Conservation (phyloP, 139 green algal genomes). For the Zygnema cylindricum region DNA sequence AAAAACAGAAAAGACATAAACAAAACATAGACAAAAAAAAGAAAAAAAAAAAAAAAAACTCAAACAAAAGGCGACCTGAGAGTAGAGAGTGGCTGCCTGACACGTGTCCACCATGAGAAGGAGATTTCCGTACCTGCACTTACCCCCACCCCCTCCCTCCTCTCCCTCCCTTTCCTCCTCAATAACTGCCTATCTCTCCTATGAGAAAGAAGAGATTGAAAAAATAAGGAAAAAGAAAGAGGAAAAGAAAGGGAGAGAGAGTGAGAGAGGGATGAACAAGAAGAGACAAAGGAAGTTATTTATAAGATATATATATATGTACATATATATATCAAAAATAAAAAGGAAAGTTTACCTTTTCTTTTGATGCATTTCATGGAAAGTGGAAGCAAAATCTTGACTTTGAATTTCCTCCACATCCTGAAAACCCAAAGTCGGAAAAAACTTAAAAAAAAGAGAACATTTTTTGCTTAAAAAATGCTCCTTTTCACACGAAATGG, state of each 20-base stretch:
- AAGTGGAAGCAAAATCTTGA: slow-evolving; percentile 66
- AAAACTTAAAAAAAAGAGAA: too few species aligned
- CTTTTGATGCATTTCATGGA: slow-evolving; percentile 76
- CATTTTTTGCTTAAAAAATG: too few species aligned
- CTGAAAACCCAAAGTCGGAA: too few species aligned
- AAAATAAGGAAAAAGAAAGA: background rate
- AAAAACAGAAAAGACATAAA: too few species aligned
- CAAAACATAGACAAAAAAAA: too few species aligned
- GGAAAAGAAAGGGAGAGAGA: background rate
- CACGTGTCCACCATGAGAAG: slow-evolving; percentile 94
- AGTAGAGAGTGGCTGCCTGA: slow-evolving; percentile 44
- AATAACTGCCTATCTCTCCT: slow-evolving; percentile 9
- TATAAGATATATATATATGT: too few species aligned
- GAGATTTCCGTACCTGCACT: slow-evolving; percentile 77
- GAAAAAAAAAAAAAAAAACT: too few species aligned
- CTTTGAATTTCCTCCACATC: slow-evolving; percentile 63
- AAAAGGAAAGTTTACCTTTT: slow-evolving; percentile 52
- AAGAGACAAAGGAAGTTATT: too few species aligned
- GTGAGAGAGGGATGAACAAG: too few species aligned
- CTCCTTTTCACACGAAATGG: background rate
- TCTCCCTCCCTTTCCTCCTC: too few species aligned
- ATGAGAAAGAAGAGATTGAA: slow-evolving; percentile 11
- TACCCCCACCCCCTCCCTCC: background rate
- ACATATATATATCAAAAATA: too few species aligned
- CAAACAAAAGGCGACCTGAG: too few species aligned